Percentiles rank a stretch among this genome's conserved stretches.
Conservation (phyloP, 768 basidiomycete species). For the Sporobolomyces roseus region DNA sequence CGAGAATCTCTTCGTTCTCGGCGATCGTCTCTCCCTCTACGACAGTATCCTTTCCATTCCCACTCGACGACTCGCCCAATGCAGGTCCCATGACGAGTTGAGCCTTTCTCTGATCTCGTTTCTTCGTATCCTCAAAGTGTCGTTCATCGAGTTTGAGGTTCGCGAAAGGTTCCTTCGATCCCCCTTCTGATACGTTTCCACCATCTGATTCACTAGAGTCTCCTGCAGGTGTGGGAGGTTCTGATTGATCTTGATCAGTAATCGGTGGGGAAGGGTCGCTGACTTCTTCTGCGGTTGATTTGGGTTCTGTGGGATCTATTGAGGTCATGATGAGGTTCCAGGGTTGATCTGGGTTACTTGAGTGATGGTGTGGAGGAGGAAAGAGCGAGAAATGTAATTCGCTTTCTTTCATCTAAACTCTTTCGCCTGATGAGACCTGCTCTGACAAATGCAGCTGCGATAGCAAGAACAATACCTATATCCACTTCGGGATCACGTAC, state of each 20-base stretch:
- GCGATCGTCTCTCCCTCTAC: conserved; percentile 31
- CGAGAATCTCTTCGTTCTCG: conserved; percentile 38
- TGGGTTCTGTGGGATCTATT: background rate
- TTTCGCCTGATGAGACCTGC: background rate
- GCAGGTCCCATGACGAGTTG: conserved; percentile 41
- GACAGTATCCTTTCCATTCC: conserved; percentile 9
- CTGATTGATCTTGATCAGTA: background rate
- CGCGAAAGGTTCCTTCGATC: conserved; percentile 23
- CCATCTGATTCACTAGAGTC: conserved; percentile 24
- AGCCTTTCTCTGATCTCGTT: conserved; percentile 22
- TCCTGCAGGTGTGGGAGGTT: background rate
- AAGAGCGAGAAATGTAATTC: background rate
- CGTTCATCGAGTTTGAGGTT: conserved; percentile 38
- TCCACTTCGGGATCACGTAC: background rate
- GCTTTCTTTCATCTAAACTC: background rate
- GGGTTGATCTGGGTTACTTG: no score
- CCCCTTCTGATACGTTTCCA: conserved; percentile 25
- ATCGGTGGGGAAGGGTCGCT: background rate
- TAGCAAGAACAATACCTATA: conserved; percentile 1
- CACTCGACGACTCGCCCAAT: conserved; percentile 9
- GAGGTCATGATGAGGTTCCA: background rate
- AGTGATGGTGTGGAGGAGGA: background rate
- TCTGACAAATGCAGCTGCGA: background rate
- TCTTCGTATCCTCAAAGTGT: conserved; percentile 38
- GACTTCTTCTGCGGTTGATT: background rate